These are phyloP conservation scores for Neurospora sp. DNA, from an alignment of 495 filamentous ascomycete genomes.

Conservation along the genomic window DNA sequence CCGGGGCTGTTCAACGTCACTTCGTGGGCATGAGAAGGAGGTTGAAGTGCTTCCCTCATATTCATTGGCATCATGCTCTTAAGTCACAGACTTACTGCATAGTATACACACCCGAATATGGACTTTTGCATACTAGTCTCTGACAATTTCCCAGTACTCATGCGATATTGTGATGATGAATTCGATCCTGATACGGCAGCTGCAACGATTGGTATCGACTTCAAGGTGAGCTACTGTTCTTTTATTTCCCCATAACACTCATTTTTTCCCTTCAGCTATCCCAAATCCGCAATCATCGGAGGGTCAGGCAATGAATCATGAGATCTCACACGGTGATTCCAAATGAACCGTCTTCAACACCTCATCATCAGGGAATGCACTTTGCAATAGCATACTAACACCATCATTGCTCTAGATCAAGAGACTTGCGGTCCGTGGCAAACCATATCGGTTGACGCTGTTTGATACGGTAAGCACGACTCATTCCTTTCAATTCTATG, in stretches of 20 bases:
- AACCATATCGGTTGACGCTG: slow-evolving; percentile 44
- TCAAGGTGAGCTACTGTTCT: slow-evolving; percentile 33
- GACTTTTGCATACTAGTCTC: neutral
- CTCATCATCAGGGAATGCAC: neutral
- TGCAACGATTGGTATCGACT: slow-evolving; percentile 53
- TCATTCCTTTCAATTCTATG: neutral
- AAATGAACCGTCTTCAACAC: neutral
- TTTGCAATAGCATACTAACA: neutral
- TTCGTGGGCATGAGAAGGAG: neutral
- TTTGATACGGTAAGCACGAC: slow-evolving; percentile 44
- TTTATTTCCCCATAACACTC: neutral
- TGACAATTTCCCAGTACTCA: slow-evolving; percentile 11
- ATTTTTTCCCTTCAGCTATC: neutral
- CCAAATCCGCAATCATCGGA: neutral
- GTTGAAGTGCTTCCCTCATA: neutral
- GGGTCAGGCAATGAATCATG: neutral
- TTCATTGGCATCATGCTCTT: neutral
- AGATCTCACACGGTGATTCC: neutral
- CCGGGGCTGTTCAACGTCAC: neutral
- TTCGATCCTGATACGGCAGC: slow-evolving; percentile 48
- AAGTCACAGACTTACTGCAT: neutral
- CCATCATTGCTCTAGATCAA: slow-evolving; percentile 23
- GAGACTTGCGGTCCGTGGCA: slow-evolving; percentile 39
- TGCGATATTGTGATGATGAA: slow-evolving; percentile 45
- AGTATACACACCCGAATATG: neutral